phyloP scores from a whole-genome alignment of 1,284 basidiomycete genomes.

The Ceratobasidium sp. region DNA sequence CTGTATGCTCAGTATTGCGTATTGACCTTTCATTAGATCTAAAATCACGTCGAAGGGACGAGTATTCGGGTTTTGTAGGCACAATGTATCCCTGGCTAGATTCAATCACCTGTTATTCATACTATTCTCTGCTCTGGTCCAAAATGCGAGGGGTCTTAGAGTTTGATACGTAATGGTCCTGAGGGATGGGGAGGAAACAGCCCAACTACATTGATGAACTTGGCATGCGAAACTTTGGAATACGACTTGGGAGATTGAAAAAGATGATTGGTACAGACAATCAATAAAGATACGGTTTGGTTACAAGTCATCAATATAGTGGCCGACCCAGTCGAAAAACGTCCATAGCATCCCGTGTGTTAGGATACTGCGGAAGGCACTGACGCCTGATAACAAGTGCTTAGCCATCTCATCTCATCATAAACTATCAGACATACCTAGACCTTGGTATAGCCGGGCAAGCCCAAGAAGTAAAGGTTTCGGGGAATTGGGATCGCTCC shows the following conservation, averaged over 20 bases:
- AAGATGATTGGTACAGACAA: neutral
- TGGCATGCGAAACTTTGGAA: neutral
- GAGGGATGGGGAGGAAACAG: neutral
- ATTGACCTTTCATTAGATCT: slow-evolving; percentile 20
- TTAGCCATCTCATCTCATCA: neutral
- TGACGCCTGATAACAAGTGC: slow-evolving; percentile 56
- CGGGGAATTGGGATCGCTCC: slow-evolving; percentile 74
- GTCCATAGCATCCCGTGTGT: slow-evolving; percentile 86
- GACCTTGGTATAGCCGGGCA: slow-evolving; percentile 79
- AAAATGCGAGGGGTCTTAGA: neutral
- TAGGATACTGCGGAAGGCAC: slow-evolving; percentile 80
- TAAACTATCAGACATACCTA: slow-evolving; percentile 56
- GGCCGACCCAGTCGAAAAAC: slow-evolving; percentile 75
- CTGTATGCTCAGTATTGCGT: too few species aligned
- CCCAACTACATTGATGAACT: slow-evolving; percentile 13
- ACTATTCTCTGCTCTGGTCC: slow-evolving; percentile 14
- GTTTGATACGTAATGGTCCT: neutral
- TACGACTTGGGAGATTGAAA: neutral
- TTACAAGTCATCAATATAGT: slow-evolving; percentile 76
- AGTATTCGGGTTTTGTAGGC: slow-evolving; percentile 29
- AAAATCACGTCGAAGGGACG: slow-evolving; percentile 9
- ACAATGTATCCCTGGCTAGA: slow-evolving; percentile 33
- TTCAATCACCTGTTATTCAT: slow-evolving; percentile 36
- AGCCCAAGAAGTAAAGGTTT: slow-evolving; percentile 74
- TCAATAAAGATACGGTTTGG: slow-evolving; percentile 32